Conservation (phyloP, 495 filamentous ascomycete species). For the Xylaria bambusicola region DNA sequence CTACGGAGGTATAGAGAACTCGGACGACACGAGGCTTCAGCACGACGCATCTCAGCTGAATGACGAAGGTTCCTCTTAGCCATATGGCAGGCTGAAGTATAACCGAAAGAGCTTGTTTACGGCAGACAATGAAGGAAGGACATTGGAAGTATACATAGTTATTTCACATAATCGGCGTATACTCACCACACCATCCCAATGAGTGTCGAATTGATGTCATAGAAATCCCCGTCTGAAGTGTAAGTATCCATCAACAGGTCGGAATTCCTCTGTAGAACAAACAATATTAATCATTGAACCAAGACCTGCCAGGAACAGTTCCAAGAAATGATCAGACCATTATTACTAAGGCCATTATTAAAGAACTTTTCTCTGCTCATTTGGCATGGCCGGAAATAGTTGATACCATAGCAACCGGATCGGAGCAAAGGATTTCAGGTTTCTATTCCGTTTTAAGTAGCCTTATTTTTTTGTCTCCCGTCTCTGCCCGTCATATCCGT, state of each 20-base stretch:
- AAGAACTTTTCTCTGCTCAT: neutral
- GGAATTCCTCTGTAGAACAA: neutral
- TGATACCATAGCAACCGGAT: constrained; percentile 1
- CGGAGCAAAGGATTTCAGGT: constrained; percentile 3
- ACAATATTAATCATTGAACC: neutral
- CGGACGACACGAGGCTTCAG: constrained; percentile 42
- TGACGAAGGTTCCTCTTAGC: constrained; percentile 8
- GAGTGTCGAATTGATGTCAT: too few species aligned
- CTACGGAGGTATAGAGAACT: constrained; percentile 51
- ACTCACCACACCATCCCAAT: too few species aligned
- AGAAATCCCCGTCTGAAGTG: neutral
- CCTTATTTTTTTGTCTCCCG: too few species aligned
- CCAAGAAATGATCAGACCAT: neutral
- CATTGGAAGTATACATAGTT: neutral
- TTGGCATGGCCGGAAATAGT: neutral
- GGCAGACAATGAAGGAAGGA: neutral
- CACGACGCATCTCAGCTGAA: constrained; percentile 27
- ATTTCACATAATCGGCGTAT: too few species aligned
- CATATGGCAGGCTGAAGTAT: constrained; percentile 17
- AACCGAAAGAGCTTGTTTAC: constrained; percentile 1
- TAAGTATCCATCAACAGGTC: neutral
- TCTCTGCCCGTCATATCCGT: neutral
- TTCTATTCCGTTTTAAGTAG: neutral
- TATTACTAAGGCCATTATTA: neutral
- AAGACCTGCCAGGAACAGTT: neutral